Evolutionary conservation across 208 protist species (phyloP).

Genomic region (Wallacemonas sp.): DNA sequence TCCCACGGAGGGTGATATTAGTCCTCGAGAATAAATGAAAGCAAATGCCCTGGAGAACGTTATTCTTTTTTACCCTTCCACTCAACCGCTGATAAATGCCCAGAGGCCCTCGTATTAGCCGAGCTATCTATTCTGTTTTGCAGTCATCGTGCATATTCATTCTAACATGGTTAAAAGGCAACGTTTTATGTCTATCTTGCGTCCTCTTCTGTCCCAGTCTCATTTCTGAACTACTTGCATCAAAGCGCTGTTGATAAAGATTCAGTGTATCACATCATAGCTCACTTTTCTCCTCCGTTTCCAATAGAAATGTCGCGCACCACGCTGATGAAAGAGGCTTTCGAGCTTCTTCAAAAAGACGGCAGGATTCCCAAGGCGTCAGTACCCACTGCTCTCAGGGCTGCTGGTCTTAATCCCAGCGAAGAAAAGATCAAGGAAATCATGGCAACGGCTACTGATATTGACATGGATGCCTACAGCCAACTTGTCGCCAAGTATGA

Average conservation of each 20-base stretch:
- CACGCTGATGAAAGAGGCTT: slow-evolving; percentile 86
- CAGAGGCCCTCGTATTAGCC: too few species aligned
- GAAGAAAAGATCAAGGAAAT: slow-evolving; percentile 91
- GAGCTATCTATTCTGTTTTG: too few species aligned
- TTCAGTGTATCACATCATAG: too few species aligned
- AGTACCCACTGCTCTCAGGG: slow-evolving; percentile 82
- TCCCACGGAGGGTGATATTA: too few species aligned
- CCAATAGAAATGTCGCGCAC: slow-evolving; percentile 49
- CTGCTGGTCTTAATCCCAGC: slow-evolving; percentile 91
- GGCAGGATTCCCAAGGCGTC: slow-evolving; percentile 86
- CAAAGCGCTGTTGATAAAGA: too few species aligned
- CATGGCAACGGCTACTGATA: slow-evolving; percentile 66
- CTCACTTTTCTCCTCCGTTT: too few species aligned
- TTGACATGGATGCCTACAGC: slow-evolving; percentile 86
- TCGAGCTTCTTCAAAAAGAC: slow-evolving; percentile 90
- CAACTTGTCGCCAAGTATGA: slow-evolving; percentile 83
- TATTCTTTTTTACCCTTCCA: background rate
- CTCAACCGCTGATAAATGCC: background rate
- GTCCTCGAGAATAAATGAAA: too few species aligned
- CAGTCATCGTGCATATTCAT: too few species aligned
- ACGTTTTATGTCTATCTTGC: too few species aligned
- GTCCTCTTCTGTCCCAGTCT: too few species aligned
- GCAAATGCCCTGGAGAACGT: too few species aligned
- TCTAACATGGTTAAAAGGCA: too few species aligned
- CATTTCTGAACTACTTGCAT: background rate